A percentile compares a stretch with the other conserved stretches of the same genome.
phyloP scores from a whole-genome alignment of 352 stramenopile species.

The Phytophthora sp. region DNA sequence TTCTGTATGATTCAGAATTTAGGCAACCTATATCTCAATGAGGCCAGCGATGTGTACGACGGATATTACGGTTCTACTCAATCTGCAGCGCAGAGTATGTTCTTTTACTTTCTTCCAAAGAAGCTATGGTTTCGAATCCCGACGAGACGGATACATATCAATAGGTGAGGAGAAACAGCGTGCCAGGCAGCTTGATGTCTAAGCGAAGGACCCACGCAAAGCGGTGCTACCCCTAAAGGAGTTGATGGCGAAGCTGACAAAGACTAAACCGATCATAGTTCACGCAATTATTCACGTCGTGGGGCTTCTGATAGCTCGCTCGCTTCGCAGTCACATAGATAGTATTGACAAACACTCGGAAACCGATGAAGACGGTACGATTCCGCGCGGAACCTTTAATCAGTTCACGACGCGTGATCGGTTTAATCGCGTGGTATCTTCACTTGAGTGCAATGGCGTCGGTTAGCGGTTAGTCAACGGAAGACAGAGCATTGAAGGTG shows the following conservation, averaged over 20 bases:
- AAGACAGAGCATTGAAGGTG: slow-evolving; percentile 20
- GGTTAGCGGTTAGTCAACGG: too few species aligned
- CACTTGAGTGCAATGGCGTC: too few species aligned
- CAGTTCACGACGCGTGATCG: slow-evolving; percentile 6
- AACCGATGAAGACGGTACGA: background rate
- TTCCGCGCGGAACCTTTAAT: background rate
- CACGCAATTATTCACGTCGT: background rate
- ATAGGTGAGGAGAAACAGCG: background rate
- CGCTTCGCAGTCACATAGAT: background rate
- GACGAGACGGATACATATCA: background rate
- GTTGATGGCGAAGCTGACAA: background rate
- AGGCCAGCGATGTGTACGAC: background rate
- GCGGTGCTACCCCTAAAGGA: background rate
- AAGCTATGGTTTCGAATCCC: background rate
- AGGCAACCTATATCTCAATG: background rate
- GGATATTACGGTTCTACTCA: background rate
- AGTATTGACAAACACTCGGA: background rate
- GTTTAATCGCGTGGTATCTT: slow-evolving; percentile 22
- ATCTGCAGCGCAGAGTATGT: background rate
- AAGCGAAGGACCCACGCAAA: background rate
- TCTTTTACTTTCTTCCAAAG: background rate
- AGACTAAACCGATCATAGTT: background rate
- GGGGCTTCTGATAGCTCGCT: background rate
- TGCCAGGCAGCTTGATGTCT: background rate
- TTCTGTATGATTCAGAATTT: background rate